Conservation (phyloP, 768 basidiomycete species). For the Saitozyma podzolica region DNA sequence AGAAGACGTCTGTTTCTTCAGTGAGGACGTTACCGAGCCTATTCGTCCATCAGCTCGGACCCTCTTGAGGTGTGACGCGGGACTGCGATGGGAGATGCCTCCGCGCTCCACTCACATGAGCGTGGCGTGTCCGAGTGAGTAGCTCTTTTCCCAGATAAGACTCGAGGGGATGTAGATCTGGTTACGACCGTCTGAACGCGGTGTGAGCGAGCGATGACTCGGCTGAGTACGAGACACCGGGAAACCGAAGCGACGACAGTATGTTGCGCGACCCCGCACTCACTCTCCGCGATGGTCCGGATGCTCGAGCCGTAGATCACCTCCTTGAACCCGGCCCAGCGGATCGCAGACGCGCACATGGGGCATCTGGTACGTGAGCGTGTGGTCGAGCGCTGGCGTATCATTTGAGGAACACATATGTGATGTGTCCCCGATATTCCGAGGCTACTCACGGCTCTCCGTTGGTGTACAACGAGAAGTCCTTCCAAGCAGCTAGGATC, state of each 20-base stretch:
- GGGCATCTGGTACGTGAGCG: conserved; percentile 18
- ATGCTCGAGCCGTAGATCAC: conserved; percentile 41
- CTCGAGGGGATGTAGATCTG: conserved; percentile 46
- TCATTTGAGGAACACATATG: not conserved
- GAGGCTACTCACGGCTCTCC: conserved; percentile 38
- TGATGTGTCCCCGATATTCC: not conserved
- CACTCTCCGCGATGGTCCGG: conserved; percentile 34
- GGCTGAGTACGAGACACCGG: not conserved
- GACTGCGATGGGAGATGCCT: too few relatives aligned
- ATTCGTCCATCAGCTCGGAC: not conserved
- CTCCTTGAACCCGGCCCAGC: conserved; percentile 44
- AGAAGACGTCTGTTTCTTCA: conserved; percentile 33
- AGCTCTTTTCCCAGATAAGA: conserved; percentile 36
- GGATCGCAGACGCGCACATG: conserved; percentile 35
- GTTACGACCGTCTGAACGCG: conserved; percentile 29
- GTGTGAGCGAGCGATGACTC: not conserved
- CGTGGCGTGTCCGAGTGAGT: conserved; percentile 33
- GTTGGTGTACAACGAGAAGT: conserved; percentile 40
- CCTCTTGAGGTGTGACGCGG: not conserved
- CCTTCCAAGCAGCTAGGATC: conserved; percentile 37
- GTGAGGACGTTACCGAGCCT: conserved; percentile 31
- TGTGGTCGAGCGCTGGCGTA: not conserved
- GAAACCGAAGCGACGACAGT: too few relatives aligned
- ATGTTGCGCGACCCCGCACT: conserved; percentile 6
- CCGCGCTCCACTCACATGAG: conserved; percentile 16